Percentiles rank a stretch among this genome's conserved stretches.
phyloP scores from a whole-genome alignment of 2,329 filamentous ascomycete genomes.

The Pseudopyricularia cyperi region DNA sequence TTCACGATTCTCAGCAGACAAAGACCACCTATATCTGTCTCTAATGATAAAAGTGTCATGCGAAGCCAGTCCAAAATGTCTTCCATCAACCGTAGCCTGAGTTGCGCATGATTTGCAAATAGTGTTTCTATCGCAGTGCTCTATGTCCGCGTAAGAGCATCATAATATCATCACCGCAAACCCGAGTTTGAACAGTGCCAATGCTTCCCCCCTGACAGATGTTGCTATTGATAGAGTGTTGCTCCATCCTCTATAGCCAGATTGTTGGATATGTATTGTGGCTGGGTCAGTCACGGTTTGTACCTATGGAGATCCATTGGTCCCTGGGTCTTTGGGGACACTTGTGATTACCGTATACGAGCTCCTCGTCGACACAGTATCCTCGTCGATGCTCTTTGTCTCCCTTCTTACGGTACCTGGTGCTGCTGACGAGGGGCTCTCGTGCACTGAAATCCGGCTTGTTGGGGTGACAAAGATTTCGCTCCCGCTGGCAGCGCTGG shows the following conservation, averaged over 20 bases:
- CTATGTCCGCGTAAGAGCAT: too few species aligned
- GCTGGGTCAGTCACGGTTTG: neutral
- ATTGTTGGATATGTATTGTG: neutral
- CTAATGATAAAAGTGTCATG: too few species aligned
- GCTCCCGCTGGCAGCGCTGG: neutral
- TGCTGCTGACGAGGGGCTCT: neutral
- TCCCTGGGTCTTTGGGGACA: neutral
- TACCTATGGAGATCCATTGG: neutral
- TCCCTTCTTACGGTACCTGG: neutral
- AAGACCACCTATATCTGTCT: too few species aligned
- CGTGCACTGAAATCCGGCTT: neutral
- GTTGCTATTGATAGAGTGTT: neutral
- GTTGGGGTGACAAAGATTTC: neutral
- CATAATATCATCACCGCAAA: too few species aligned
- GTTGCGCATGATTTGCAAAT: too few species aligned
- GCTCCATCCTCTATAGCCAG: neutral
- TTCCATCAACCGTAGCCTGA: too few species aligned
- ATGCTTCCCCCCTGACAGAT: too few species aligned
- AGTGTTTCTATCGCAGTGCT: too few species aligned
- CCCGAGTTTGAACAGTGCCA: too few species aligned
- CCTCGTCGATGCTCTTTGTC: neutral
- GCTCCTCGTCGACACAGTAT: neutral
- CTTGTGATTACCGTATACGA: neutral
- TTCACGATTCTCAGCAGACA: too few species aligned
- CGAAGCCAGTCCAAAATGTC: too few species aligned